phyloP scores from a whole-genome alignment of 805 yeast genomes.

The Torulaspora delbrueckii region DNA sequence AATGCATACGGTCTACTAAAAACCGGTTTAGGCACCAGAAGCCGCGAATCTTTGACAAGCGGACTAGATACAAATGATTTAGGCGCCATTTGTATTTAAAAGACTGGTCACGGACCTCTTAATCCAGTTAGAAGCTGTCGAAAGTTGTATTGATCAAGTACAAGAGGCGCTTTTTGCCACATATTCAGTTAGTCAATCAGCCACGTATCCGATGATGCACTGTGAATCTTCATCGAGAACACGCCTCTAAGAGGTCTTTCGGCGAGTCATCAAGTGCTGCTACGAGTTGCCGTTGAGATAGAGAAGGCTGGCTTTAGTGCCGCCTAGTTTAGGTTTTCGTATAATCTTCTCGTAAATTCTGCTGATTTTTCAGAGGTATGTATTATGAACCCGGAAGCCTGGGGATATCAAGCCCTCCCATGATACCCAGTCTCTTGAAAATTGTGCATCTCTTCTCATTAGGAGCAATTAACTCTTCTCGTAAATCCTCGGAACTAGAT shows the following conservation, averaged over 20 bases:
- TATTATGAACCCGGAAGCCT: not conserved
- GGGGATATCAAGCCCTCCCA: not conserved
- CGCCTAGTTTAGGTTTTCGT: not conserved
- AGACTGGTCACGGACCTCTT: constrained; percentile 2
- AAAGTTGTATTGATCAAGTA: not conserved
- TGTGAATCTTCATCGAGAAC: not conserved
- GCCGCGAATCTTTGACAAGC: constrained; percentile 63
- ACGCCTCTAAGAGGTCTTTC: not conserved
- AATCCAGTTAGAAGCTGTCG: not conserved
- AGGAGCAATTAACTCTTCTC: not conserved
- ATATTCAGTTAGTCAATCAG: not conserved
- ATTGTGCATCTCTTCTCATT: constrained; percentile 2
- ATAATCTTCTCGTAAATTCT: not conserved
- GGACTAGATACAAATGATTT: constrained; percentile 58
- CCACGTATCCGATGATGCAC: constrained; percentile 4
- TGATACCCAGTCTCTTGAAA: not conserved
- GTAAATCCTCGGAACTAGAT: not conserved
- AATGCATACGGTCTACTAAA: constrained; percentile 68
- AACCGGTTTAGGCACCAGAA: constrained; percentile 63
- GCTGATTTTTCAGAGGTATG: not conserved
- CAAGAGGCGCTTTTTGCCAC: constrained; percentile 7
- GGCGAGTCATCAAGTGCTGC: not conserved
- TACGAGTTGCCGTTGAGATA: not conserved
- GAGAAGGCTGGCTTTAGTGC: too few species aligned
- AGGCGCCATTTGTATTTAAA: constrained; percentile 16